Percentiles rank a stretch among this genome's conserved stretches.
These are phyloP conservation scores for Inga laurina DNA, from an alignment of 306 rosid species.

Conservation along the genomic window DNA sequence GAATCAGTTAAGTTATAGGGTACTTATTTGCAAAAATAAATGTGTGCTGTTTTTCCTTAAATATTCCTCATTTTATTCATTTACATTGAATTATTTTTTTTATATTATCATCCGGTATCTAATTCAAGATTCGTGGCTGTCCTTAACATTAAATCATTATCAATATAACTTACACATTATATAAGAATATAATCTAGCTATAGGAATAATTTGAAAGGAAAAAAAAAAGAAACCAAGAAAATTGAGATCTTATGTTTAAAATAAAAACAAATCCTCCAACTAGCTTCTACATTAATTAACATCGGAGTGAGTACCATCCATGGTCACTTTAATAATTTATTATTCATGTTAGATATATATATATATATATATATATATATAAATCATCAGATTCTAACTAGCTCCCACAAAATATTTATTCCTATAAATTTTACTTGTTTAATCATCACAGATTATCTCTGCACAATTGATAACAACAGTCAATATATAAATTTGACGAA, in stretches of 20 bases:
- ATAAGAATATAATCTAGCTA: background rate
- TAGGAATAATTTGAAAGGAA: background rate
- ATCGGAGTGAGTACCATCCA: background rate
- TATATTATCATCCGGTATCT: too few relatives aligned
- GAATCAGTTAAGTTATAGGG: too few relatives aligned
- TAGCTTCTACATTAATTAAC: background rate
- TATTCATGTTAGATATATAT: background rate
- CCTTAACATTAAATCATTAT: too few relatives aligned
- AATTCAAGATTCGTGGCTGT: too few relatives aligned
- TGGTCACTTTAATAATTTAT: background rate
- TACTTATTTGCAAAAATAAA: too few relatives aligned
- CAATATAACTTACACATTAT: background rate
- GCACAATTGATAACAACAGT: background rate
- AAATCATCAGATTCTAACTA: background rate
- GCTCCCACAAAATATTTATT: background rate
- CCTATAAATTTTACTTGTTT: background rate
- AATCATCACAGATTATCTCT: background rate
- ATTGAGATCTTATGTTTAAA: too few relatives aligned
- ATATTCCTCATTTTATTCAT: too few relatives aligned
- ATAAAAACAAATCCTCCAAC: background rate
- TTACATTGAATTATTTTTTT: too few relatives aligned
- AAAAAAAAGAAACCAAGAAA: background rate
- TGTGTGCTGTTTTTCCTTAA: too few relatives aligned
- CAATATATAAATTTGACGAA: background rate
- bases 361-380: background rate